Evolutionary conservation across 768 basidiomycete species (phyloP).

Genomic region (Hemileccinum rubropunctum): DNA sequence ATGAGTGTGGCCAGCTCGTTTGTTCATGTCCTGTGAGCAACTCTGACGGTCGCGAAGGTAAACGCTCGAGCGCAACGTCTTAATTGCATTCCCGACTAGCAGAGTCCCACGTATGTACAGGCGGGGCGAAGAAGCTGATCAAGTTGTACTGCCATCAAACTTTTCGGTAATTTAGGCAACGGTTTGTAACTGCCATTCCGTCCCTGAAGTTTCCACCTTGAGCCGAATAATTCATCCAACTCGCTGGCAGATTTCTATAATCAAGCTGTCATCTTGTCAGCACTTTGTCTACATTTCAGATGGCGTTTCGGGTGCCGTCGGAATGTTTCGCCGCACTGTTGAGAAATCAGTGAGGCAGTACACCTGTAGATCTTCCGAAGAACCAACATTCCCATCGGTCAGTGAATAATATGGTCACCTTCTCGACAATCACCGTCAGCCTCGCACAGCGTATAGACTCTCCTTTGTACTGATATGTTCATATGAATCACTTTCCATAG

Average conservation of each 20-base stretch:
- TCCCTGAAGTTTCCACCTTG: constrained; percentile 14
- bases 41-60: constrained; percentile 12
- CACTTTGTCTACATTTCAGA: not conserved
- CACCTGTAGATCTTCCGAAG: constrained; percentile 14
- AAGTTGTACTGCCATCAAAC: constrained; percentile 30
- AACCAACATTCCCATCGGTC: not conserved
- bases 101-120: constrained; percentile 38
- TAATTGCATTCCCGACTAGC: constrained; percentile 29
- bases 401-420: constrained; percentile 3
- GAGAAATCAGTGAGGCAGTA: constrained; percentile 18
- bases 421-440: constrained; percentile 15
- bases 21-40: constrained; percentile 24
- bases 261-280: not conserved
- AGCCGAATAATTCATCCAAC: constrained; percentile 2
- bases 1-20: constrained; percentile 27
- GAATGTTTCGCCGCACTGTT: not conserved
- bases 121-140: constrained; percentile 35
- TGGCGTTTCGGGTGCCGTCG: constrained; percentile 7
- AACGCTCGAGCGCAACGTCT: constrained; percentile 21
- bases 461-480: not conserved
- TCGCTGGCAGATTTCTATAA: constrained; percentile 3
- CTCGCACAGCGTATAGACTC: constrained; percentile 11
- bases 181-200: constrained; percentile 11
- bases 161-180: constrained; percentile 21
- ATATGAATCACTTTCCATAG: constrained; percentile 1